These are phyloP conservation scores for Picea engelmannii DNA, from an alignment of 83 land plant species.

Conservation along the genomic window DNA sequence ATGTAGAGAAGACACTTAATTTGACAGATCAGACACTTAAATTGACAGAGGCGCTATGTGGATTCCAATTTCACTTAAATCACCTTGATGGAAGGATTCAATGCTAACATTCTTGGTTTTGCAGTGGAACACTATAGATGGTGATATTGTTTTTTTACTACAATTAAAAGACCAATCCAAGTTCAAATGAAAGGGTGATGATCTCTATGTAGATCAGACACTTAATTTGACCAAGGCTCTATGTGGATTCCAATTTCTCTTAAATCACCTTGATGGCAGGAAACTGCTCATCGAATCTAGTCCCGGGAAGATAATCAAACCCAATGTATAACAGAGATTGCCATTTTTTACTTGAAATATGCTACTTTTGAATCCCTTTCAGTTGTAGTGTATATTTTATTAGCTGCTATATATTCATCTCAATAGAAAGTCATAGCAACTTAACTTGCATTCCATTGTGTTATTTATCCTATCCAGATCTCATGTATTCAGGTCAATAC, in stretches of 20 bases:
- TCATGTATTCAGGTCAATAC: too few relatives aligned
- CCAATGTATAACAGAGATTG: conserved; percentile 33
- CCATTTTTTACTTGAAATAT: not conserved
- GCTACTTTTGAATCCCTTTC: not conserved
- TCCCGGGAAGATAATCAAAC: conserved; percentile 71
- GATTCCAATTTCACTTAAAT: conserved; percentile 72
- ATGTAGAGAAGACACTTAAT: conserved; percentile 39
- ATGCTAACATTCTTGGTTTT: not conserved
- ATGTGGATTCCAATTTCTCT: conserved; percentile 78
- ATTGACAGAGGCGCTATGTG: conserved; percentile 74
- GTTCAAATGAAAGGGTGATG: conserved; percentile 79
- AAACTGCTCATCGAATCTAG: conserved; percentile 67
- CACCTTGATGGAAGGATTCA: conserved; percentile 54
- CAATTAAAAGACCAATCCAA: conserved; percentile 81
- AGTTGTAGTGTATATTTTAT: not conserved
- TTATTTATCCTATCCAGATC: not conserved
- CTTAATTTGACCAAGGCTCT: conserved; percentile 66
- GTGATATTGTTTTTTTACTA: conserved; percentile 75
- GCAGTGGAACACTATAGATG: conserved; percentile 76
- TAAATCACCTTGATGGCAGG: conserved; percentile 67
- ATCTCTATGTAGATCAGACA: conserved; percentile 64
- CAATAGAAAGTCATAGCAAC: not conserved
- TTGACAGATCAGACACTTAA: conserved; percentile 62
- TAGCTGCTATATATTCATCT: too few relatives aligned
- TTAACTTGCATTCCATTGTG: not conserved